These are phyloP conservation scores for Westerdykella aurantiaca DNA, from an alignment of 2,329 filamentous ascomycete genomes.

Conservation along the genomic window DNA sequence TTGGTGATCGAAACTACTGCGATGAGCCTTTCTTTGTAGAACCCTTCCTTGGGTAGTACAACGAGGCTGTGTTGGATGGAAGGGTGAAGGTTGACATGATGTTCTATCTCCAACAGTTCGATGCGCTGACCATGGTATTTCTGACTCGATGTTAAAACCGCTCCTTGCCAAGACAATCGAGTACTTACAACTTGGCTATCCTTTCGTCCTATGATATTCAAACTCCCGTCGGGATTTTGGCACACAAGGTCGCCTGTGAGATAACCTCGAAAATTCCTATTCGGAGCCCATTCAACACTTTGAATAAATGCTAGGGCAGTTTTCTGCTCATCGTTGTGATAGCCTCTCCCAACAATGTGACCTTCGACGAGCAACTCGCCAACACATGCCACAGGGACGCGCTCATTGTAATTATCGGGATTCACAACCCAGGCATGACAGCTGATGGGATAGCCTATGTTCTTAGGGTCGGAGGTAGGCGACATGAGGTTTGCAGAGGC, in stretches of 20 bases:
- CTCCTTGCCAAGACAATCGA: not conserved
- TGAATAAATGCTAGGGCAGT: constrained; percentile 19
- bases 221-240: constrained; percentile 16
- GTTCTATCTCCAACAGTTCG: constrained; percentile 23
- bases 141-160: constrained; percentile 1
- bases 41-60: constrained; percentile 9
- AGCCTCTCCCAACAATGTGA: constrained; percentile 35
- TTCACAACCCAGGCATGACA: constrained; percentile 35
- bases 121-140: constrained; percentile 32
- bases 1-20: constrained; percentile 9
- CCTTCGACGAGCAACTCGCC: constrained; percentile 54
- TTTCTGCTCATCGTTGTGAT: constrained; percentile 18
- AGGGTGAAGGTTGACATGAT: constrained; percentile 16
- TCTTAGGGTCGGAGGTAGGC: constrained; percentile 10
- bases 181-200: constrained; percentile 22
- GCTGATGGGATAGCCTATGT: constrained; percentile 22
- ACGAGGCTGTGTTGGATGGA: constrained; percentile 11
- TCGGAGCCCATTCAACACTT: constrained; percentile 11
- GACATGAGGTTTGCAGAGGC: constrained; percentile 8
- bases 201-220: constrained; percentile 19
- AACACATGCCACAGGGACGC: constrained; percentile 26
- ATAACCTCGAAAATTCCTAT: constrained; percentile 14
- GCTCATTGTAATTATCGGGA: constrained; percentile 22
- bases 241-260: constrained; percentile 21
- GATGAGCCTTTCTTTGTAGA: constrained; percentile 11